A percentile compares a stretch with the other conserved stretches of the same genome.
Evolutionary conservation across 2,329 filamentous ascomycete species (phyloP).

Genomic region (Exophiala aquamarina): DNA sequence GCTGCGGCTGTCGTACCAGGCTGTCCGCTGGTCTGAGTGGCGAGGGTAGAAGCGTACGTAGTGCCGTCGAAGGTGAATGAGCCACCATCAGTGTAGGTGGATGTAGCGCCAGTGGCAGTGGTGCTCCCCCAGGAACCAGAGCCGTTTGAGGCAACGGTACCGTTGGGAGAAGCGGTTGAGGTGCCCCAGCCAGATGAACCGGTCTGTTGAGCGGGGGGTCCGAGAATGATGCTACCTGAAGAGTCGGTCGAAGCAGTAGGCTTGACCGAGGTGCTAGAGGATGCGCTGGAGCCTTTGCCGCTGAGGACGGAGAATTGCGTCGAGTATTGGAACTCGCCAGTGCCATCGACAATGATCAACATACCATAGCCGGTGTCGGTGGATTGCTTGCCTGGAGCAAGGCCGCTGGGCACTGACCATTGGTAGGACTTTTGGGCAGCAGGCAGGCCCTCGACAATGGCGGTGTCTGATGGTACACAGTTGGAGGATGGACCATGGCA

Average conservation of each 20-base stretch:
- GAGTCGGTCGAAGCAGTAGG: not conserved
- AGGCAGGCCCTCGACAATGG: conserved; percentile 25
- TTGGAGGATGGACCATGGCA: conserved; percentile 27
- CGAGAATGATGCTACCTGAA: conserved; percentile 6
- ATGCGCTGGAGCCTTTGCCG: conserved; percentile 11
- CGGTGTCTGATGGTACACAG: conserved; percentile 21
- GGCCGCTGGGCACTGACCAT: conserved; percentile 26
- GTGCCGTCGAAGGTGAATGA: conserved; percentile 1
- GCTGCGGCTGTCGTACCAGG: not conserved
- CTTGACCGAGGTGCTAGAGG: conserved; percentile 2
- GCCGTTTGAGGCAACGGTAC: no score
- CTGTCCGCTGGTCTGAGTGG: not conserved
- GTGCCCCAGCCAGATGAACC: conserved; percentile 6
- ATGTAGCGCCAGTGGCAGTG: not conserved
- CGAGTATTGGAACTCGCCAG: conserved; percentile 30
- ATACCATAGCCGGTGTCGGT: conserved; percentile 28
- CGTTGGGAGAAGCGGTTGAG: conserved; percentile 1
- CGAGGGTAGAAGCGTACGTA: conserved; percentile 5
- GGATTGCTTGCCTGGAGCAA: conserved; percentile 20
- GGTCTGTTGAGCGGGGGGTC: conserved; percentile 13
- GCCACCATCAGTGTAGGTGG: not conserved
- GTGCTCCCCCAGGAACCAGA: not conserved
- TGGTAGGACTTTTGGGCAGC: conserved; percentile 22
- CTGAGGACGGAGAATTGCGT: conserved; percentile 28
- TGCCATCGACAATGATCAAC: conserved; percentile 30